phyloP scores from a whole-genome alignment of 1,139 yeast species.

The Geotrichum macrosporum region DNA sequence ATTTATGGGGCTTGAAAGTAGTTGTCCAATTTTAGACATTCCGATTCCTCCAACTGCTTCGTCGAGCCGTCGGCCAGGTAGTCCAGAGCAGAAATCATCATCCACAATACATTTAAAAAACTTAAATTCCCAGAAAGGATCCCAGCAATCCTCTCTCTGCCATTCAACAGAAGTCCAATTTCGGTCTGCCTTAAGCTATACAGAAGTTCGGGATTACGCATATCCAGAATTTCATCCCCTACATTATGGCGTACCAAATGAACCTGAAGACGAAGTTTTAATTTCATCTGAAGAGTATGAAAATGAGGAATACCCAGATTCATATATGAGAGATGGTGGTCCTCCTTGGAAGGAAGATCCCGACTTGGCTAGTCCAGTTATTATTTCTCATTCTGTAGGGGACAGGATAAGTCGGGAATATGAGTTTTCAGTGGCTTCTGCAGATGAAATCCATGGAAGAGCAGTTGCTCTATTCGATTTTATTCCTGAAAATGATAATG shows the following conservation, averaged over 20 bases:
- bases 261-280: constrained; percentile 12
- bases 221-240: constrained; percentile 63
- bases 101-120: background rate
- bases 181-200: constrained; percentile 36
- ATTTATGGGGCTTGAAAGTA: background rate
- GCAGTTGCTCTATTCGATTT: constrained; percentile 89
- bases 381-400: constrained; percentile 29
- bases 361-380: constrained; percentile 31
- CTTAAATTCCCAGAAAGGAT: background rate
- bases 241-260: constrained; percentile 49
- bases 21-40: background rate
- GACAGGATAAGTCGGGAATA: constrained; percentile 34
- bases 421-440: constrained; percentile 34
- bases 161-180: constrained; percentile 27
- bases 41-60: background rate
- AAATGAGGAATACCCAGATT: constrained; percentile 8
- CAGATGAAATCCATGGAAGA: constrained; percentile 48
- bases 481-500: constrained; percentile 90
- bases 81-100: background rate
- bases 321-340: constrained; percentile 28
- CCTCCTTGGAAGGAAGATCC: constrained; percentile 37
- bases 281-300: constrained; percentile 1
- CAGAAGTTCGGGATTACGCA: constrained; percentile 71
- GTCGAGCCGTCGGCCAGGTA: background rate
- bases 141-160: constrained; percentile 8